Conservation (phyloP, 495 filamentous ascomycete genomes). For the Penicillium pancosmium region DNA sequence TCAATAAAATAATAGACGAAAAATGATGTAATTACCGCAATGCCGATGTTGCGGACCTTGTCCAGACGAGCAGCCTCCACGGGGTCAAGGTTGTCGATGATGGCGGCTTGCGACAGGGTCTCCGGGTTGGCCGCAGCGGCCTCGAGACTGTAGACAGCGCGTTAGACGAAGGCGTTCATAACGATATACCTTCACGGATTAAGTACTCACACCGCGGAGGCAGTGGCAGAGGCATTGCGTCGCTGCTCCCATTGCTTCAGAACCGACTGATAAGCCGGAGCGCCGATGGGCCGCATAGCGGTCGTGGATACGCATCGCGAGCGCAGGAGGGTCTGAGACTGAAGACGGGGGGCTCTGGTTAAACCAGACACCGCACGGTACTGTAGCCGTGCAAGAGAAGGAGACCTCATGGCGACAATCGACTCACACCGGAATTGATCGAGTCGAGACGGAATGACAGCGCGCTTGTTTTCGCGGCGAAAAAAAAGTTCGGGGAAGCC, state of each 20-base stretch:
- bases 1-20: not conserved
- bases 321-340: conserved; percentile 40
- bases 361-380: conserved; percentile 48
- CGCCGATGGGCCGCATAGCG: conserved; percentile 45
- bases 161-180: not conserved
- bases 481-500: conserved; percentile 54
- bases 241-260: conserved; percentile 42
- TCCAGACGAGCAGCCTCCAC: conserved; percentile 75
- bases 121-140: conserved; percentile 63
- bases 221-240: conserved; percentile 45
- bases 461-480: conserved; percentile 28
- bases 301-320: conserved; percentile 46
- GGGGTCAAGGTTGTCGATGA: conserved; percentile 73
- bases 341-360: conserved; percentile 44
- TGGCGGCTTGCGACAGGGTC: conserved; percentile 64
- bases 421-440: conserved; percentile 33
- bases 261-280: conserved; percentile 44
- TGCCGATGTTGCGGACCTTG: conserved; percentile 93
- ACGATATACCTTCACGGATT: not conserved
- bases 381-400: conserved; percentile 48
- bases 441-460: conserved; percentile 29
- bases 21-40: conserved; percentile 67
- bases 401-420: conserved; percentile 46
- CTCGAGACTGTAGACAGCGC: conserved; percentile 50
- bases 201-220: conserved; percentile 42